Evolutionary conservation across 352 stramenopile genomes (phyloP).

Genomic region (Phytophthora vignae): DNA sequence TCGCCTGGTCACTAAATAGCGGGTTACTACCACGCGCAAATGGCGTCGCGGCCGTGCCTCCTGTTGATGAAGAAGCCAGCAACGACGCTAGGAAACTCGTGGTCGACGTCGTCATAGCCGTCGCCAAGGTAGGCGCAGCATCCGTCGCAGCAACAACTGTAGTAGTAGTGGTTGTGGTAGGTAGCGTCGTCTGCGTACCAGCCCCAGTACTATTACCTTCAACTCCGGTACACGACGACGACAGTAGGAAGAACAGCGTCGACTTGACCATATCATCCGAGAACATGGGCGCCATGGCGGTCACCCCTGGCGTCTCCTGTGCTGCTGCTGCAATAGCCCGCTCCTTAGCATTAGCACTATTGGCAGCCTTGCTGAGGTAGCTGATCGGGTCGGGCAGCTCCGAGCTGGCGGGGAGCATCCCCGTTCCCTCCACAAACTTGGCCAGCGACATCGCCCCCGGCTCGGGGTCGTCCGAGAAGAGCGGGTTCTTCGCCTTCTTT

Average conservation of each 20-base stretch:
- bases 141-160: not conserved
- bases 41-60: conserved; percentile 13
- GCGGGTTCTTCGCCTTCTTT: conserved; percentile 44
- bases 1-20: conserved; percentile 60
- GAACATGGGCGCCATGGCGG: conserved; percentile 36
- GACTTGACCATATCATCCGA: conserved; percentile 74
- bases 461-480: conserved; percentile 67
- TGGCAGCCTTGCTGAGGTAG: conserved; percentile 50
- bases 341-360: conserved; percentile 7
- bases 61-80: conserved; percentile 61
- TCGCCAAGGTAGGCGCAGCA: conserved; percentile 3
- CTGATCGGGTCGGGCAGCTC: conserved; percentile 74
- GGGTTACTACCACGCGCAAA: conserved; percentile 45
- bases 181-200: not conserved
- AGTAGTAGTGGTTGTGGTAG: not conserved
- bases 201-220: conserved; percentile 22
- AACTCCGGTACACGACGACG: conserved; percentile 56
- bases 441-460: conserved; percentile 46
- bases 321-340: not conserved
- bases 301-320: not conserved
- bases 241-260: conserved; percentile 69
- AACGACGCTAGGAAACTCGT: conserved; percentile 58
- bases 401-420: conserved; percentile 57
- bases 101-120: conserved; percentile 37
- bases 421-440: conserved; percentile 45